These are phyloP conservation scores for Phytophthora multivora DNA, from an alignment of 352 stramenopile species.

Conservation along the genomic window DNA sequence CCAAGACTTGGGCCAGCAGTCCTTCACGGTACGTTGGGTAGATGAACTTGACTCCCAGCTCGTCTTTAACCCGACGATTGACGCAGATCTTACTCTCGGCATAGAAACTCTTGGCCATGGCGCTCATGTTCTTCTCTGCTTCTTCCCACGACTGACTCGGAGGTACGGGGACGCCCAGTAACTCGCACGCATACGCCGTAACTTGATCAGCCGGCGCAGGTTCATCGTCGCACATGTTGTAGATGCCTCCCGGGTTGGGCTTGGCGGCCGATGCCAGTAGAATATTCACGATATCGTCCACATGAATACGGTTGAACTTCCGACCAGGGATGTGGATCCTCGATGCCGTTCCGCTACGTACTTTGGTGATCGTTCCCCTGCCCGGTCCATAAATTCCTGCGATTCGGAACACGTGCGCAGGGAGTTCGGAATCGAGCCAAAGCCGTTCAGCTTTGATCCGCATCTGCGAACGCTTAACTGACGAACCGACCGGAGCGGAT, in stretches of 20 bases:
- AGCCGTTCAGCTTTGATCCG: conserved; percentile 76
- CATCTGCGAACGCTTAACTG: conserved; percentile 68
- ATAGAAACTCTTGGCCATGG: conserved; percentile 89
- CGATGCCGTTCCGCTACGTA: conserved; percentile 66
- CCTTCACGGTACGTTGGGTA: conserved; percentile 88
- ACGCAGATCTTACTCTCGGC: conserved; percentile 82
- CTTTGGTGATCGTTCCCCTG: conserved; percentile 79
- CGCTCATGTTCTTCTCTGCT: conserved; percentile 74
- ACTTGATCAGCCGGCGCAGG: conserved; percentile 83
- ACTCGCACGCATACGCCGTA: conserved; percentile 74
- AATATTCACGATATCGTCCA: conserved; percentile 89
- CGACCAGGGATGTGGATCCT: conserved; percentile 77
- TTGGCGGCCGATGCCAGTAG: conserved; percentile 68
- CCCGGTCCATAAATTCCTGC: conserved; percentile 92
- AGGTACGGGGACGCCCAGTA: conserved; percentile 58
- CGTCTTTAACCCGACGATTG: conserved; percentile 76
- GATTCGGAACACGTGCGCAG: conserved; percentile 89
- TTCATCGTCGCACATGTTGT: conserved; percentile 92
- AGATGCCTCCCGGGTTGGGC: conserved; percentile 72
- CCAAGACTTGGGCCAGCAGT: conserved; percentile 73
- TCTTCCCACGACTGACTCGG: conserved; percentile 75
- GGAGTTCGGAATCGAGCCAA: conserved; percentile 76
- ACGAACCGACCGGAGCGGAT: conserved; percentile 68
- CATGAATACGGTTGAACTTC: conserved; percentile 91
- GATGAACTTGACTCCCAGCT: conserved; percentile 69